Percentiles rank a stretch among this genome's conserved stretches.
Conservation (phyloP, 768 basidiomycete genomes). For the Tulasnella sp. region DNA sequence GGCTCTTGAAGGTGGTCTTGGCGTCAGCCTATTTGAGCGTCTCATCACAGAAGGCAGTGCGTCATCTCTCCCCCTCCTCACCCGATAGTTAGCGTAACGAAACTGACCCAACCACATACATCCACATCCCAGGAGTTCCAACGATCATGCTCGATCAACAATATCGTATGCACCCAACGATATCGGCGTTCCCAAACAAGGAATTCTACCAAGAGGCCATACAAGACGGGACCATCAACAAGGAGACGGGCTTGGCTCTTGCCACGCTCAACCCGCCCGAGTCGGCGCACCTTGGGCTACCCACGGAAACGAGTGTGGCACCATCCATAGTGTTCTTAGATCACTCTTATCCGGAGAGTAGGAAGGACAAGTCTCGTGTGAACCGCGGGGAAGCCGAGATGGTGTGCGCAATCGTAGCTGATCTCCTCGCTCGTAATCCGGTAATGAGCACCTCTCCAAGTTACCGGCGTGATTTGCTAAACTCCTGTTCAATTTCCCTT, state of each 20-base stretch:
- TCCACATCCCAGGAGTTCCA: constrained; percentile 34
- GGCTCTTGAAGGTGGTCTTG: constrained; percentile 61
- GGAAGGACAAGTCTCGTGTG: constrained; percentile 57
- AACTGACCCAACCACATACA: neutral
- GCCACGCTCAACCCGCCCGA: constrained; percentile 49
- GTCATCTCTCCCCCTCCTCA: constrained; percentile 27
- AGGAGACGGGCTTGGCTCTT: constrained; percentile 32
- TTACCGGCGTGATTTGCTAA: neutral
- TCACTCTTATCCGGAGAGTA: constrained; percentile 57
- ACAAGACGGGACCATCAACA: constrained; percentile 63
- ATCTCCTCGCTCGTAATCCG: constrained; percentile 63
- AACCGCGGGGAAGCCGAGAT: constrained; percentile 71
- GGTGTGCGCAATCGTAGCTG: constrained; percentile 69
- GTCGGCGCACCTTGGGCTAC: constrained; percentile 25
- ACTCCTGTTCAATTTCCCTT: neutral
- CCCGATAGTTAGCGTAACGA: neutral
- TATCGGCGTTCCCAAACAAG: constrained; percentile 73
- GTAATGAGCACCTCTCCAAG: constrained; percentile 32
- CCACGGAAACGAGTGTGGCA: constrained; percentile 26
- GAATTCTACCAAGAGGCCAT: constrained; percentile 71
- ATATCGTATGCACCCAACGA: constrained; percentile 90
- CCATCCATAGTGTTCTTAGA: constrained; percentile 72
- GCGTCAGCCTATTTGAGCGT: constrained; percentile 78
- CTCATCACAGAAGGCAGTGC: constrained; percentile 71
- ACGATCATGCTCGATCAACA: constrained; percentile 89